A percentile compares a stretch with the other conserved stretches of the same genome.
Evolutionary conservation across 2,329 filamentous ascomycete species (phyloP).

Genomic region (Zarea fungicola): DNA sequence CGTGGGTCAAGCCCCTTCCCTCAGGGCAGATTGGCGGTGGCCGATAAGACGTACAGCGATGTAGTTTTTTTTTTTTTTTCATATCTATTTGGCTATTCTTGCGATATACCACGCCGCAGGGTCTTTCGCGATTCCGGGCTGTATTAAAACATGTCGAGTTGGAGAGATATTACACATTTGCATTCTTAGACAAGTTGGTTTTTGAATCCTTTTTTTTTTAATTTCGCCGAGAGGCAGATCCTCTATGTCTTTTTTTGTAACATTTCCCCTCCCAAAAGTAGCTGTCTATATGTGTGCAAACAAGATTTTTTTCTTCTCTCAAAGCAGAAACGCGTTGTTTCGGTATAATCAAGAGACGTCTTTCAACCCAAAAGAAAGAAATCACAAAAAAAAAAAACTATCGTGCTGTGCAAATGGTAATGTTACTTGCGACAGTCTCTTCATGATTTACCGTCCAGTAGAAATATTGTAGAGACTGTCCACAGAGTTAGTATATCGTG

Average conservation of each 20-base stretch:
- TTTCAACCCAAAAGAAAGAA: neutral
- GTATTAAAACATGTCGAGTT: neutral
- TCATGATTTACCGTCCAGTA: neutral
- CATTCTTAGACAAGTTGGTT: neutral
- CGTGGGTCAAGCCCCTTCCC: slow-evolving; percentile 8
- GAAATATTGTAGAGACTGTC: slow-evolving; percentile 6
- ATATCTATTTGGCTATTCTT: neutral
- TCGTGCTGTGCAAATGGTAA: neutral
- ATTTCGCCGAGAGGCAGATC: too few relatives aligned
- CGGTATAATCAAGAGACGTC: too few relatives aligned
- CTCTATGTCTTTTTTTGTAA: too few relatives aligned
- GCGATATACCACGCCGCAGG: too few relatives aligned
- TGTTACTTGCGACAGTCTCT: too few relatives aligned
- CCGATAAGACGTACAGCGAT: neutral
- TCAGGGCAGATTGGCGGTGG: neutral
- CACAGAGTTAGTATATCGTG: neutral
- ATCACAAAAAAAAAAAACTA: neutral
- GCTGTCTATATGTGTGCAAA: neutral
- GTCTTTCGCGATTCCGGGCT: too few relatives aligned
- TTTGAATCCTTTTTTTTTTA: too few relatives aligned
- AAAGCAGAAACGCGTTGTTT: neutral
- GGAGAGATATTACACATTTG: neutral
- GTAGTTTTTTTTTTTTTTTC: neutral
- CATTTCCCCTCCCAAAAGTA: neutral
- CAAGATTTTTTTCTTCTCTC: neutral